Conservation (phyloP, 202 grass and related monocot genomes). For the Carex arenaria region DNA sequence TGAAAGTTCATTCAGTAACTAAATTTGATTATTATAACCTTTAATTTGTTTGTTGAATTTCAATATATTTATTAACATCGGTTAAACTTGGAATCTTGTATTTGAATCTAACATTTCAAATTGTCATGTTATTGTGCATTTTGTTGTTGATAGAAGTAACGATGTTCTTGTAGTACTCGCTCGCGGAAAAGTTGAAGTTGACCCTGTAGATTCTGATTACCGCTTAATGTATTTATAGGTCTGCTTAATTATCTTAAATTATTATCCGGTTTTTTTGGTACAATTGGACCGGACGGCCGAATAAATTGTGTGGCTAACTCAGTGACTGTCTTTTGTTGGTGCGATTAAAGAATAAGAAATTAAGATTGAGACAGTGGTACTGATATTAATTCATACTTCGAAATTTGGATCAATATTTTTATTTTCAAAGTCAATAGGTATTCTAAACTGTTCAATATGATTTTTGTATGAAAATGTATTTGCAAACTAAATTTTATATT, state of each 20-base stretch:
- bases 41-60: not conserved
- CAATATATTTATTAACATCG: not conserved
- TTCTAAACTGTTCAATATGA: no score
- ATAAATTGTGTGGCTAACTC: not conserved
- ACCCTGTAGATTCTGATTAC: not conserved
- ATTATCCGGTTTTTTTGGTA: not conserved
- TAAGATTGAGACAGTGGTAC: no score
- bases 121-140: not conserved
- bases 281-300: not conserved
- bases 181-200: not conserved
- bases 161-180: not conserved
- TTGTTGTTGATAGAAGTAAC: not conserved
- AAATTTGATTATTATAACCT: not conserved
- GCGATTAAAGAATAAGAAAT: not conserved
- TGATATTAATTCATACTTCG: no score
- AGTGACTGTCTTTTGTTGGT: not conserved
- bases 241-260: not conserved
- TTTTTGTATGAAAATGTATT: no score
- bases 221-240: not conserved
- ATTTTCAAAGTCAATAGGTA: no score
- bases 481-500: no score
- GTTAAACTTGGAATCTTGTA: not conserved
- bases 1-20: not conserved
- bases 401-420: no score
- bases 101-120: not conserved